Evolutionary conservation across 768 basidiomycete genomes (phyloP), one percentile per base, ranked within the genome.

Genomic region (Tricholoma terreum): DNA sequence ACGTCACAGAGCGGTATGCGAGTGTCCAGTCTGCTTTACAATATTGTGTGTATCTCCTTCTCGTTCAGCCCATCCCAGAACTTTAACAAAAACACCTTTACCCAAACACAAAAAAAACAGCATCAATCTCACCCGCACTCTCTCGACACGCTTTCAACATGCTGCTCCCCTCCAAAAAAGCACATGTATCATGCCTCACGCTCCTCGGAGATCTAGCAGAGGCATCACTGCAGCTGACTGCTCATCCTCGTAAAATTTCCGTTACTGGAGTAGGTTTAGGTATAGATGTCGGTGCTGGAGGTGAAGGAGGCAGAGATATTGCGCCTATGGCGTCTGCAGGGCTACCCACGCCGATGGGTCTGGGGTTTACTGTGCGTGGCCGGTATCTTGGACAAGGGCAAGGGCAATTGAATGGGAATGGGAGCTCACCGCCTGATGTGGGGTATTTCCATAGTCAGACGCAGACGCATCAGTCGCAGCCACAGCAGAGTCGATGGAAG

Each of bases 401-500:
- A 17, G 43, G 4, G 3, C 43, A 45, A 11, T 9, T n/a, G 19
- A 21, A 43, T 12, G 4, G 21, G 42, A 43, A 43, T 12, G 45
- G 45, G 45, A 30, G 30, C n/a, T 88, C 89, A 0, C 89, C 90
- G 0, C 87, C 90, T 51, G 75, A 77, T 7, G 87, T 87, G 40
- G 86, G 86, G 40, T 88, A 86, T 66, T 85, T 86, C 68, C 71
- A 74, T 48, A 65, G 71, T 59, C 76, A 80, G 4, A 62, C 66
- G 14, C 67, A 71, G 22, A 14, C 45, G 5, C 46, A 27, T 27
- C 24, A 48, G 27, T 6, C 27, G 7, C 68, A 79, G 24, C 77
- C 82, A 30, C 83, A 85, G 14, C 69, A 80, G 2, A 94, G 92
- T 64, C 75, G 94, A 57, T 98, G 93, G 85, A 90, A 91, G 64